Evolutionary conservation across 345 rosid genomes (phyloP), one percentile per base, ranked within the genome.

Genomic region (Citrus trifoliata): DNA sequence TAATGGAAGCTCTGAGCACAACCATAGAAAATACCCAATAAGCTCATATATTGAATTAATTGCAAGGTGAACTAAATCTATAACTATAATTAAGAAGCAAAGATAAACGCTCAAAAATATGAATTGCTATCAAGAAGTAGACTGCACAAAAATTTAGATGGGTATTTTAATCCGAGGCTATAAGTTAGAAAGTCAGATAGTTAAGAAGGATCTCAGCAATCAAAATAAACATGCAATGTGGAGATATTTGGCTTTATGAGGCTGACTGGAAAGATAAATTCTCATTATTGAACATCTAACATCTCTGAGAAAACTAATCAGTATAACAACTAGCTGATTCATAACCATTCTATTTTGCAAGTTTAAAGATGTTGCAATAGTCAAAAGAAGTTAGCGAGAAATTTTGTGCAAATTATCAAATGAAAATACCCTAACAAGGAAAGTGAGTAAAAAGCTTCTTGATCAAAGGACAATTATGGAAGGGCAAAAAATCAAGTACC

Each of bases 1-100:
- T 74, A 96, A 81, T 24, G 99, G 99, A 86, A 94, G 97, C 78
- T 93, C 98, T 95, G 91, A 83, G 84, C 7, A 78, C 67, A 79
- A 79, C 81, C 61, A 81, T 61, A 80, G 27, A 60, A 82, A 64
- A 76, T 74, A 51, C 59, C 55, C 67, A 40, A 67, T 70, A 61
- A 81, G 75, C 40, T 61, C 35, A 61, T 67, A 67, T 28, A 61
- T 68, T 69, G 58, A 69, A 48, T 59, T 10, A 73, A 51, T 40
- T 18, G 67, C 74, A 64, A 61, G 19, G 35, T 46, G 28, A 42
- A 46, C 61, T 46, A 46, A 42, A 63, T 46, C 19, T 22, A 46
- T 22, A 13, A 27, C 32, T n/a, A 4, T 30, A 28, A 71, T 14
- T 33, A 12, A 58, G 27, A 12, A 35, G 27, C 6, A 35, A 58